Evolutionary conservation across 805 yeast genomes (phyloP), one percentile per base, ranked within the genome.

Genomic region (Phaffomyces opuntiae): DNA sequence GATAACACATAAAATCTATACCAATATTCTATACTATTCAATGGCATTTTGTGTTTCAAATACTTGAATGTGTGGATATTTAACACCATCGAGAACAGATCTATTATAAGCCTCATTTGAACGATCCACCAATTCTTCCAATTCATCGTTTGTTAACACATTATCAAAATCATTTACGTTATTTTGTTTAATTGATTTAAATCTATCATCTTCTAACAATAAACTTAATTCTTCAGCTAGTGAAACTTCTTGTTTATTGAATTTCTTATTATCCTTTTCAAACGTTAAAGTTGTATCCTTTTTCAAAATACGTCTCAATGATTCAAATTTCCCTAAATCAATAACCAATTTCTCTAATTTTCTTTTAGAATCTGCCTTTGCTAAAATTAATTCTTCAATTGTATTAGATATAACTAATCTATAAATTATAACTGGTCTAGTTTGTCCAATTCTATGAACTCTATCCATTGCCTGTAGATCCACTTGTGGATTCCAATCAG

Each of bases 401-500:
- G 96, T 87, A 53, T 85, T 80, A 35, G 78, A 75, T 9, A 87
- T 75, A 16, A 89, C 81, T 24, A 93, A 72, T 49, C 98, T 73
- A 60, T 83, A 87, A 1, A 91, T 77, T 21, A 87, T 71, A 5
- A 90, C 96, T 1, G 96, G 96, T 45, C 76, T 79, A 1, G 69
- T 73, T 62, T 91, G 99, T 0, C 98, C 98, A 45, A 93, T 87
- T 58, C 99, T 72, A 61, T 91, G 98, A 12, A 86, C 95, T 45
- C 99, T 73, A 56, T 90, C 98, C 80, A 91, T 91, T 0, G 98
- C 98, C 62, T 91, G 99, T 42, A 89, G 68, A 64, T 91, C 98
- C 50, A 88, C 95, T 59, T 91, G 97, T 0, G 98, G 99, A 57
- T 91, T 91, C 96, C 97, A 91, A 60, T 91, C 99, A 46, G 88